Evolutionary conservation across 192 early-diverging fungal genomes (phyloP).

Genomic region (Coemansia reversa): DNA sequence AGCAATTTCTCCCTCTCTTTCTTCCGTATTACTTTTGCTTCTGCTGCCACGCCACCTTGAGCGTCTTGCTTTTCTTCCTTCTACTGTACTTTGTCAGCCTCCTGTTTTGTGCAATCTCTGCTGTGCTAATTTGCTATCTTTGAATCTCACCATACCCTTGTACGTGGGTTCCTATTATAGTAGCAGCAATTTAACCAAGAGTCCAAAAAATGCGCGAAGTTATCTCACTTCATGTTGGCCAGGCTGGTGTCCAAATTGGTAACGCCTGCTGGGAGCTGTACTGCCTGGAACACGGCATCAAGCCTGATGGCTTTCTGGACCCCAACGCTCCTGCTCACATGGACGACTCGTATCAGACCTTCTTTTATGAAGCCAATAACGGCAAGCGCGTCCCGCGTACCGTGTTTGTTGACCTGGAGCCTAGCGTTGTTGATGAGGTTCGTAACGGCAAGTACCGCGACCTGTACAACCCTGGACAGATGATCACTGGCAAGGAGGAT

Average conservation of each 20-base stretch:
- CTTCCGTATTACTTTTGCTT: constrained; percentile 3
- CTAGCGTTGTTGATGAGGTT: constrained; percentile 97
- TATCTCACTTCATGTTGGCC: constrained; percentile 78
- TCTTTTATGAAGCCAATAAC: constrained; percentile 98
- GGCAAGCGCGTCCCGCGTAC: constrained; percentile 99
- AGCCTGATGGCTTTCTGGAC: constrained; percentile 79
- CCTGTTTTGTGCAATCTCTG: constrained; percentile 11
- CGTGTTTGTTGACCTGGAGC: constrained; percentile 97
- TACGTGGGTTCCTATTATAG: constrained; percentile 9
- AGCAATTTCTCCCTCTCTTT: constrained; percentile 2
- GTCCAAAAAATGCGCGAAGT: constrained; percentile 68
- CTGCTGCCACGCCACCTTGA: not conserved
- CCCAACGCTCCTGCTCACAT: constrained; percentile 34
- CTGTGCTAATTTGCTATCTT: constrained; percentile 5
- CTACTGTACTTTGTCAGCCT: constrained; percentile 7
- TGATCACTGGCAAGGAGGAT: constrained; percentile 99
- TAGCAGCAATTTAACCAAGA: constrained; percentile 12
- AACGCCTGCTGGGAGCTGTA: constrained; percentile 99
- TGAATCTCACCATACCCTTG: not conserved
- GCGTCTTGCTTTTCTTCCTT: not conserved
- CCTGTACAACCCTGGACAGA: constrained; percentile 91
- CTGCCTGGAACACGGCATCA: constrained; percentile 95
- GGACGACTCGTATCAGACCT: constrained; percentile 96
- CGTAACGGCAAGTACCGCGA: constrained; percentile 97
- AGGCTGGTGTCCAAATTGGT: constrained; percentile 99